A percentile compares a stretch with the other conserved stretches of the same genome.
These are phyloP conservation scores for Ramaria rubella DNA, from an alignment of 768 basidiomycete genomes.

Conservation along the genomic window DNA sequence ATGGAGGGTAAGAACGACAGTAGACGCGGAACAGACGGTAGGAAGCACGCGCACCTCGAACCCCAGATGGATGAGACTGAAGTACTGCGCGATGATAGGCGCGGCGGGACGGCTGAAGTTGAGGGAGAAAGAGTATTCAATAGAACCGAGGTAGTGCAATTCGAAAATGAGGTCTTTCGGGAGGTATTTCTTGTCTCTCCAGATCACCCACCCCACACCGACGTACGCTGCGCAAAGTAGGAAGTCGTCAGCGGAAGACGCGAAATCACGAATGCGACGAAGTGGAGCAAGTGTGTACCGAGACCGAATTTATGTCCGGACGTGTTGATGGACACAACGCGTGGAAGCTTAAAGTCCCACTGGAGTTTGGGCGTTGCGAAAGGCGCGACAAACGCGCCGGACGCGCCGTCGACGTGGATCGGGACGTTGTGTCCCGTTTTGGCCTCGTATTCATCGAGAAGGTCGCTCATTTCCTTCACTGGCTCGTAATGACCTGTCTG, in stretches of 20 bases:
- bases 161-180: conserved; percentile 69
- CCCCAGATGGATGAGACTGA: conserved; percentile 57
- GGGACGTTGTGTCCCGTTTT: conserved; percentile 39
- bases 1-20: not conserved
- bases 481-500: conserved; percentile 61
- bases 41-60: conserved; percentile 27
- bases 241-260: conserved; percentile 22
- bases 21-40: conserved; percentile 12
- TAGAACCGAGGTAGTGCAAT: conserved; percentile 42
- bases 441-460: conserved; percentile 53
- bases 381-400: conserved; percentile 57
- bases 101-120: conserved; percentile 58
- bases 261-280: too few species aligned
- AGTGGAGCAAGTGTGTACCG: too few species aligned
- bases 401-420: conserved; percentile 52
- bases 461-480: conserved; percentile 77
- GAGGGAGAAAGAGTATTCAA: conserved; percentile 71
- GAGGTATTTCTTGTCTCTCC: conserved; percentile 48
- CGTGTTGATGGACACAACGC: conserved; percentile 54
- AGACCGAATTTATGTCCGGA: conserved; percentile 32
- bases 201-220: conserved; percentile 61
- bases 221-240: conserved; percentile 41
- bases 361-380: conserved; percentile 47
- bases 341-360: conserved; percentile 57
- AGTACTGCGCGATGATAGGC: conserved; percentile 57